Conservation (phyloP, 345 rosid genomes). For the Noccaea bulbosa region DNA sequence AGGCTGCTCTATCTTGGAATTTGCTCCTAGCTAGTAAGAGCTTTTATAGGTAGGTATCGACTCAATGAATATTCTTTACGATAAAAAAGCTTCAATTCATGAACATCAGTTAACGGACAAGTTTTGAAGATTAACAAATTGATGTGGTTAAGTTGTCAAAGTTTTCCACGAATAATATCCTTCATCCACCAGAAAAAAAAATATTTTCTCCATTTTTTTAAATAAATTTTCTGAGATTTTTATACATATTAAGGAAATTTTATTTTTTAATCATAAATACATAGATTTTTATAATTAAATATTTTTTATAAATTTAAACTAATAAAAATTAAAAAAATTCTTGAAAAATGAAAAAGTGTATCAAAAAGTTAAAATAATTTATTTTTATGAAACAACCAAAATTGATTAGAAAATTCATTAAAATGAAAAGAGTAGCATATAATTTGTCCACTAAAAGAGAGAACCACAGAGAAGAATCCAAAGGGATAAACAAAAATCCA, state of each 20-base stretch:
- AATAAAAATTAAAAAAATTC: too few relatives aligned
- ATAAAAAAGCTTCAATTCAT: neutral
- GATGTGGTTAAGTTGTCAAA: conserved; percentile 25
- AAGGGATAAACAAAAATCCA: neutral
- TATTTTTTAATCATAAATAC: too few relatives aligned
- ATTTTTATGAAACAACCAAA: too few relatives aligned
- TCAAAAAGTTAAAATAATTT: too few relatives aligned
- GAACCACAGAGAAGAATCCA: neutral
- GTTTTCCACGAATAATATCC: neutral
- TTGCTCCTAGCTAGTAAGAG: conserved; percentile 39
- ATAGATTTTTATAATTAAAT: too few relatives aligned
- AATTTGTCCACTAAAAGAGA: neutral
- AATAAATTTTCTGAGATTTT: too few relatives aligned
- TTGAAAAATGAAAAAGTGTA: too few relatives aligned
- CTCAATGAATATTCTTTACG: conserved; percentile 29
- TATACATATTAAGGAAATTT: too few relatives aligned
- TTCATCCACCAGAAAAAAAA: neutral
- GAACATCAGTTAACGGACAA: conserved; percentile 25
- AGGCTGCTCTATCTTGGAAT: conserved; percentile 27
- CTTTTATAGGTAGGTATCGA: conserved; percentile 36
- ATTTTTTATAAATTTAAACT: too few relatives aligned
- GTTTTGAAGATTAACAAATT: conserved; percentile 14
- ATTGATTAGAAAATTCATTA: too few relatives aligned
- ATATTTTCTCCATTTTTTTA: too few relatives aligned
- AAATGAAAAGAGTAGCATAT: neutral